A percentile compares a stretch with the other conserved stretches of the same genome.
Evolutionary conservation across 106 monocot species (phyloP).

Genomic region (Alisma plantagoaquatica): DNA sequence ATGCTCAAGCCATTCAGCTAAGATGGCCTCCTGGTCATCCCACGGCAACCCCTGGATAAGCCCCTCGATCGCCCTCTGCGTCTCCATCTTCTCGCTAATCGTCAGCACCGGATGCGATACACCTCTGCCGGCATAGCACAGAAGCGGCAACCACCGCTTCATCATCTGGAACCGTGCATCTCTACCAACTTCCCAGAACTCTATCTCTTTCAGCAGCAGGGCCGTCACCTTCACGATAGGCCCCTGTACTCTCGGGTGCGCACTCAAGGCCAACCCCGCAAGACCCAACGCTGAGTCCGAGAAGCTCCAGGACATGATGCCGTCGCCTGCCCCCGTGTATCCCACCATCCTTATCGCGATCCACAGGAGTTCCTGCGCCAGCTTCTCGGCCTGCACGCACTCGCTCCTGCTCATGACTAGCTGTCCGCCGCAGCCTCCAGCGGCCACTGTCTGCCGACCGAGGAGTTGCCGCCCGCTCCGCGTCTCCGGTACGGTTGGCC

Average conservation of each 20-base stretch:
- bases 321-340: slow-evolving; percentile 19
- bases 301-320: slow-evolving; percentile 29
- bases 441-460: slow-evolving; percentile 15
- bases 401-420: slow-evolving; percentile 27
- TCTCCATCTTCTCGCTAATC: slow-evolving; percentile 24
- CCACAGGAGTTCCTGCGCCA: slow-evolving; percentile 33
- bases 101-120: slow-evolving; percentile 30
- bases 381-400: slow-evolving; percentile 13
- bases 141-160: slow-evolving; percentile 36
- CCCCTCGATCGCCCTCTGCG: slow-evolving; percentile 26
- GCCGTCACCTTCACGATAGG: slow-evolving; percentile 41
- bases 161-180: slow-evolving; percentile 41
- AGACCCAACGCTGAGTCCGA: slow-evolving; percentile 24
- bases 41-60: slow-evolving; percentile 25
- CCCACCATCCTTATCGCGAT: slow-evolving; percentile 28
- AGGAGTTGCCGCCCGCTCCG: neutral
- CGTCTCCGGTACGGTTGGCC: neutral
- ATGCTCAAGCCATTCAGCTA: slow-evolving; percentile 37
- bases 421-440: slow-evolving; percentile 30
- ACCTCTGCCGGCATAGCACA: slow-evolving; percentile 43
- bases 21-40: slow-evolving; percentile 46
- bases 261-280: slow-evolving; percentile 24
- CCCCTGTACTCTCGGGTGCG: slow-evolving; percentile 40
- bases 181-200: slow-evolving; percentile 21
- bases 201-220: slow-evolving; percentile 25